A percentile compares a stretch with the other conserved stretches of the same genome.
These are phyloP conservation scores for Cladosporium sp. DNA, from an alignment of 2,329 filamentous ascomycete genomes.

Conservation along the genomic window DNA sequence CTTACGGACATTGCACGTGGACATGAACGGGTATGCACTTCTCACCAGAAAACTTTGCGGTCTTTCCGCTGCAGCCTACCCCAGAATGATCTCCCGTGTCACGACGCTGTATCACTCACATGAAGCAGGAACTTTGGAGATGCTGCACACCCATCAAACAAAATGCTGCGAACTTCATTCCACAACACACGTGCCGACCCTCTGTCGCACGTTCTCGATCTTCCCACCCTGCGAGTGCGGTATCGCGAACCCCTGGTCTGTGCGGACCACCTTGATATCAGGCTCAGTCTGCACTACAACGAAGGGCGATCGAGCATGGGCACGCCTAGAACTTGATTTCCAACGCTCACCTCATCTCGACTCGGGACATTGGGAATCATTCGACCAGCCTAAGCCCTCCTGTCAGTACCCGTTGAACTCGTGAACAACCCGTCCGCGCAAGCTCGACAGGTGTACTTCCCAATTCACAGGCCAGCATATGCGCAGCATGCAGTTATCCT, in stretches of 20 bases:
- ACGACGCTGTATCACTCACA: constrained; percentile 17
- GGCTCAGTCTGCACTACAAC: constrained; percentile 3
- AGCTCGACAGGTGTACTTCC: constrained; percentile 13
- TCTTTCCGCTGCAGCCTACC: not conserved
- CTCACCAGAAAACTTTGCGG: constrained; percentile 16
- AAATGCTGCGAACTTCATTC: constrained; percentile 20
- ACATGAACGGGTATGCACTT: constrained; percentile 3
- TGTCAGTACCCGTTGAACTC: constrained; percentile 9
- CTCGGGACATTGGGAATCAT: not conserved
- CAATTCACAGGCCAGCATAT: constrained; percentile 11
- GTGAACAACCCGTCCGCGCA: constrained; percentile 14
- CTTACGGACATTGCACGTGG: not conserved
- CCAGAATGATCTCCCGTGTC: constrained; percentile 11
- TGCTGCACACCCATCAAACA: constrained; percentile 12
- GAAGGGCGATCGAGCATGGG: not conserved
- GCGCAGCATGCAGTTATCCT: constrained; percentile 15
- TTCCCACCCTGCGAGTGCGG: constrained; percentile 1
- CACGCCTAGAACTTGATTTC: not conserved
- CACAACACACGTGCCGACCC: constrained; percentile 29
- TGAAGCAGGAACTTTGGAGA: constrained; percentile 8
- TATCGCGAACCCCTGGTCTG: constrained; percentile 30
- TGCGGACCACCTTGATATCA: constrained; percentile 20
- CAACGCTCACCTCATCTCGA: not conserved
- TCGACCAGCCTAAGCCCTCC: not conserved
- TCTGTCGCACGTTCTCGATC: constrained; percentile 26